Conservation (phyloP, 352 stramenopile genomes). For the Phytophthora sp. region DNA sequence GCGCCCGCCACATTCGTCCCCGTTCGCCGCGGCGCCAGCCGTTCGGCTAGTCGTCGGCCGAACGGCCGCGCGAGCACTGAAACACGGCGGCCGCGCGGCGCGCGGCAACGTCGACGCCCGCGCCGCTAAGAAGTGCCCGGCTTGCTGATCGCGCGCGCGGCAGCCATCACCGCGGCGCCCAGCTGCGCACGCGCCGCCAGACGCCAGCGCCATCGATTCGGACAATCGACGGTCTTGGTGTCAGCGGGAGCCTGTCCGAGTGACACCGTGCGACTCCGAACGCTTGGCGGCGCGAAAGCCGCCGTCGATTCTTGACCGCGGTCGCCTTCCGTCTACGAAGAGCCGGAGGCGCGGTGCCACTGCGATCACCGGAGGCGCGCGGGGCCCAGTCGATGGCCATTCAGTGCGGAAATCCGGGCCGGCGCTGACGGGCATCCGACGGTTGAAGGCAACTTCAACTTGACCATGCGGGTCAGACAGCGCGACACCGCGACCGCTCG, state of each 20-base stretch:
- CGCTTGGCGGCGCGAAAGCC: not conserved
- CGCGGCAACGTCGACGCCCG: too few relatives aligned
- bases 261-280: conserved; percentile 1
- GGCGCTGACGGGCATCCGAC: conserved; percentile 2
- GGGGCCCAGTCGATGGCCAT: conserved; percentile 6
- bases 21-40: too few relatives aligned
- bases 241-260: too few relatives aligned
- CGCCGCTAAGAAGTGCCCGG: too few relatives aligned
- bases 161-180: conserved; percentile 3
- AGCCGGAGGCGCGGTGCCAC: conserved; percentile 7
- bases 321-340: not conserved
- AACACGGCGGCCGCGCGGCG: not conserved
- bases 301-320: not conserved
- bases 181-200: not conserved
- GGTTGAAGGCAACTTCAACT: conserved; percentile 35
- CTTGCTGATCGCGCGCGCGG: not conserved
- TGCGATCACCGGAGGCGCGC: conserved; percentile 4
- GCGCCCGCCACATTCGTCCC: too few relatives aligned
- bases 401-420: conserved; percentile 15
- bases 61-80: conserved; percentile 8
- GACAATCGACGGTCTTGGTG: not conserved
- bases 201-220: too few relatives aligned
- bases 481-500: too few relatives aligned
- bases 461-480: conserved; percentile 8
- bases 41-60: too few relatives aligned